Percentiles rank a stretch among this genome's conserved stretches.
These are phyloP conservation scores for Candida takata DNA, from an alignment of 805 yeast genomes.

Conservation along the genomic window DNA sequence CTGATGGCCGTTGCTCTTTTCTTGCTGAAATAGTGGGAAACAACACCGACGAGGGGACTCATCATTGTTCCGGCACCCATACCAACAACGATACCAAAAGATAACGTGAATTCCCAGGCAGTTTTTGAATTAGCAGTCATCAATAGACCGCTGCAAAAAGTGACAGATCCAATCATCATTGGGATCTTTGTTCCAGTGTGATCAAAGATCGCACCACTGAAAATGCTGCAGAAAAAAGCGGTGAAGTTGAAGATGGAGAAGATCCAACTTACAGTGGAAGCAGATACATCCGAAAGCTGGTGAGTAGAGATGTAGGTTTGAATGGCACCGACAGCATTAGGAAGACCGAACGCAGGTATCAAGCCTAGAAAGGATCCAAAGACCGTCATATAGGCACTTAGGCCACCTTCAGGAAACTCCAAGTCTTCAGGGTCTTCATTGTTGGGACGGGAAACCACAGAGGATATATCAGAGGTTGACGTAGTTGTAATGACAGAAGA, in stretches of 20 bases:
- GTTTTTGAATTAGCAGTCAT: constrained; percentile 37
- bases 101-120: constrained; percentile 43
- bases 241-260: constrained; percentile 30
- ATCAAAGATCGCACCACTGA: constrained; percentile 42
- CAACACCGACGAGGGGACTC: constrained; percentile 35
- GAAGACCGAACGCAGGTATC: constrained; percentile 44
- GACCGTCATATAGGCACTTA: constrained; percentile 43
- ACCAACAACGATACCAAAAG: constrained; percentile 41
- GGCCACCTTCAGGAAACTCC: constrained; percentile 50
- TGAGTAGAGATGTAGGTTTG: constrained; percentile 49
- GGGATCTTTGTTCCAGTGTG: constrained; percentile 33
- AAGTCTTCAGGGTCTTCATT: constrained; percentile 5
- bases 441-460: too few species aligned
- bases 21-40: constrained; percentile 38
- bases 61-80: constrained; percentile 39
- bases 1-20: constrained; percentile 39
- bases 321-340: constrained; percentile 54
- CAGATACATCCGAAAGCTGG: constrained; percentile 38
- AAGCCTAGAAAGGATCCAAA: constrained; percentile 51
- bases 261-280: constrained; percentile 50
- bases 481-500: too few species aligned
- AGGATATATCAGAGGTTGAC: too few species aligned
- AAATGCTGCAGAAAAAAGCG: constrained; percentile 26
- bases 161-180: constrained; percentile 30
- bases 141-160: constrained; percentile 33